Evolutionary conservation across 2,329 filamentous ascomycete genomes (phyloP), one percentile per base, ranked within the genome.

Genomic region (Aspergillus tanneri): DNA sequence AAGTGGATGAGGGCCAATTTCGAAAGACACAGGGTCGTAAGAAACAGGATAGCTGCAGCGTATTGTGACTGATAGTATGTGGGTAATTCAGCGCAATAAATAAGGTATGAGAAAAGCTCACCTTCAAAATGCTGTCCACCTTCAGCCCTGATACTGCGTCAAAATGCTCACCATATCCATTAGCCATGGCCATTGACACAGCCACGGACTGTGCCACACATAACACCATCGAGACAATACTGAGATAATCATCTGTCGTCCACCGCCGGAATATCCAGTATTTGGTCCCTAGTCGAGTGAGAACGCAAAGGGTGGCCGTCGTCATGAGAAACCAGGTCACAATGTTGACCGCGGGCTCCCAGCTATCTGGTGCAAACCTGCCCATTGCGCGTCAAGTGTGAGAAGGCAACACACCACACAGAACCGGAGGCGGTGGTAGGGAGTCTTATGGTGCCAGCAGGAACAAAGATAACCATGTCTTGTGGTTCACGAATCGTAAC

Each of bases 241-340:
- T 46, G 14, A 46, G 27, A 14, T 41, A 46, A 14, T 46, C 44
- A 23, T 46, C 44, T 3, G 14, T 14, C 25, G 44, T 50, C 28
- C 25, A 52, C 21, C 37, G 46, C 16, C 58, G 54, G 38, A 55
- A 58, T 9, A 62, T 56, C 28, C 55, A 57, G 16, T 54, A 46
- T 37, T 63, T 65, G 4, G 57, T 58, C 4, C 58, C 57, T 3
- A 65, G 36, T 2, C 62, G 54, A 25, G 59, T 56, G 9, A 58
- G 38, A 6, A 64, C 58, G 19, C 59, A 54, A 7, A 64, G 39
- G 34, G 61, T 54, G 5, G 55, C 47, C 4, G 62, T 55, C 7
- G 59, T 58, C 42, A 65, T 47, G 30, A 66, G 48, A 24, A 64
- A 63, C 62, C 58, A 64, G 16, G 60, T 56, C n/a, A 61, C 9